phyloP scores from a whole-genome alignment of 2,329 filamentous ascomycete species.

The Purpureocillium takamizusanense region DNA sequence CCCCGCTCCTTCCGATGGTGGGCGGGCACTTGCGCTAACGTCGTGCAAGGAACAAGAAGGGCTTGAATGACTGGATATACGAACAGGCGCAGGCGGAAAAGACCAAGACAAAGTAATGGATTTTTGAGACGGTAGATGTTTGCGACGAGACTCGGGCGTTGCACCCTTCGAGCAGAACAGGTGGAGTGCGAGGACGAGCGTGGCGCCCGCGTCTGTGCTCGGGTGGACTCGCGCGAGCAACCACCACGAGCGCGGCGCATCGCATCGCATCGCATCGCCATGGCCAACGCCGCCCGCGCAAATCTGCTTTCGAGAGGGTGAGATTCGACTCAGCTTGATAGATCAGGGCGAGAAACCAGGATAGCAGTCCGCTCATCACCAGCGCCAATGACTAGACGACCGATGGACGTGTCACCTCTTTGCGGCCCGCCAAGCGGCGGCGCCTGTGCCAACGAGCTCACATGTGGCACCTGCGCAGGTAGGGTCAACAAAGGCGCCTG shows the following conservation, averaged over 20 bases:
- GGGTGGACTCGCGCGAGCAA: no score
- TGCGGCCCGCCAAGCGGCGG: not conserved
- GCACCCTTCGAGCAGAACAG: no score
- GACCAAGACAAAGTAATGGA: conserved; percentile 11
- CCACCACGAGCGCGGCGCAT: no score
- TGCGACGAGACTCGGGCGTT: not conserved
- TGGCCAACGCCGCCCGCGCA: no score
- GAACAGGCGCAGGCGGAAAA: conserved; percentile 65
- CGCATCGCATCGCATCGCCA: no score
- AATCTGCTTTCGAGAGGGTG: no score
- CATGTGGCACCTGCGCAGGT: no score
- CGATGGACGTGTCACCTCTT: not conserved
- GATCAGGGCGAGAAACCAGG: not conserved
- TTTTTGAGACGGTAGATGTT: not conserved
- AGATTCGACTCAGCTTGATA: no score
- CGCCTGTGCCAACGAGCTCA: no score
- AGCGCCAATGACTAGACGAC: not conserved
- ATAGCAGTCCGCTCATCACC: not conserved
- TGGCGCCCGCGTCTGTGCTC: no score
- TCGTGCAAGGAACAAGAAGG: conserved; percentile 70
- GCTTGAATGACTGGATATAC: conserved; percentile 95
- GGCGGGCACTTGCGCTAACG: conserved; percentile 6
- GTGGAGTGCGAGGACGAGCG: no score
- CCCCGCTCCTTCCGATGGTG: not conserved
- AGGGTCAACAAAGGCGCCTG: no score